Evolutionary conservation across 139 green algal species (phyloP).

Genomic region (Eudorina sp.): DNA sequence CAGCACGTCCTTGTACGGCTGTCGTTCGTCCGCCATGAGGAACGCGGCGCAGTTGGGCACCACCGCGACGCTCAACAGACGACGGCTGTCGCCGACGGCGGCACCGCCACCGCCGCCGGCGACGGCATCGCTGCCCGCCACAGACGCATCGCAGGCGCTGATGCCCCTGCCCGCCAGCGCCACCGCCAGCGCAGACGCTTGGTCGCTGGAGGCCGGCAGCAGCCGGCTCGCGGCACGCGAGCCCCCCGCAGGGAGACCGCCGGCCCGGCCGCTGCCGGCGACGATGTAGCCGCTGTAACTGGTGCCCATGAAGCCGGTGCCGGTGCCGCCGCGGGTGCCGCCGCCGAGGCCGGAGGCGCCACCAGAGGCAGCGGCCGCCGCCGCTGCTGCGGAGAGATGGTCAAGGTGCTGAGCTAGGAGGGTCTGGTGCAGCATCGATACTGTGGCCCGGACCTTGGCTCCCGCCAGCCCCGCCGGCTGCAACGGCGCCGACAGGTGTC

Average conservation of each 20-base stretch:
- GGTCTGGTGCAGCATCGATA: background rate
- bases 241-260: background rate
- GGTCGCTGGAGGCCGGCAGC: background rate
- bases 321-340: background rate
- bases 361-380: background rate
- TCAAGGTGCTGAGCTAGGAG: background rate
- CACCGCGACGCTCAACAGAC: background rate
- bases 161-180: background rate
- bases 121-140: background rate
- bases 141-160: background rate
- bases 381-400: background rate
- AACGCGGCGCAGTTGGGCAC: conserved; percentile 33
- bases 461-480: background rate
- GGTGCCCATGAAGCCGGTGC: background rate
- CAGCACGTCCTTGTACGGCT: conserved; percentile 39
- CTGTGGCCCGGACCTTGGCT: background rate
- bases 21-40: conserved; percentile 28
- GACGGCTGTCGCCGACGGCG: background rate
- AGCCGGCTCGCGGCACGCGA: background rate
- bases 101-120: background rate
- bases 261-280: background rate
- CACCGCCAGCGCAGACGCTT: background rate
- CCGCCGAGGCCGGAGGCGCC: too few relatives aligned
- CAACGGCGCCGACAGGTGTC: background rate
- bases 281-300: background rate